Conservation (phyloP, 2,329 filamentous ascomycete genomes). For the Davidsoniella neocaledoniae region DNA sequence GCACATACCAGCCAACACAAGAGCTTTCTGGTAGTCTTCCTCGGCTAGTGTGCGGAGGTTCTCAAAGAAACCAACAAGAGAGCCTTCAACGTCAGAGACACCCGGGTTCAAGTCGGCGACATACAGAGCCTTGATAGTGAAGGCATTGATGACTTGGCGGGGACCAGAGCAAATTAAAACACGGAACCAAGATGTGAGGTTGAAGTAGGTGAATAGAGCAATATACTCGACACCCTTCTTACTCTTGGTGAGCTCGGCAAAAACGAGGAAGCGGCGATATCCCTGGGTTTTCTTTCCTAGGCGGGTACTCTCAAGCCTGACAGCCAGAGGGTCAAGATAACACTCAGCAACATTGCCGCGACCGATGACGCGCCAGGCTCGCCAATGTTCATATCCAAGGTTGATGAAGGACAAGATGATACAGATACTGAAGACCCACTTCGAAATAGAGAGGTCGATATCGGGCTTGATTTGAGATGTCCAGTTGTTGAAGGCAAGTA, state of each 20-base stretch:
- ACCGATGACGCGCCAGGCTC: slow-evolving; percentile 64
- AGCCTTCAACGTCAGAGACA: slow-evolving; percentile 37
- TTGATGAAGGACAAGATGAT: slow-evolving; percentile 85
- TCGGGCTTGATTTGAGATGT: slow-evolving; percentile 65
- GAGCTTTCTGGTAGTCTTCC: slow-evolving; percentile 58
- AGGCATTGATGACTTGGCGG: slow-evolving; percentile 74
- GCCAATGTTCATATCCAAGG: slow-evolving; percentile 61
- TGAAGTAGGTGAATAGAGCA: slow-evolving; percentile 82
- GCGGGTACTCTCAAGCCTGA: slow-evolving; percentile 69
- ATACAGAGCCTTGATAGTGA: slow-evolving; percentile 78
- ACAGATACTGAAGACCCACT: slow-evolving; percentile 89
- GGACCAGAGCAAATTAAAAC: slow-evolving; percentile 83
- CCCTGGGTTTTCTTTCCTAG: slow-evolving; percentile 51
- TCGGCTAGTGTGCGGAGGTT: slow-evolving; percentile 62
- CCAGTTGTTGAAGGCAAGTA: slow-evolving; percentile 81
- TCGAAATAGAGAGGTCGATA: slow-evolving; percentile 61
- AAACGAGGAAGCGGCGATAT: slow-evolving; percentile 82
- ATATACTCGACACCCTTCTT: slow-evolving; percentile 83
- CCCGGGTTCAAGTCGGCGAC: slow-evolving; percentile 41
- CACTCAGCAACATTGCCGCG: slow-evolving; percentile 78
- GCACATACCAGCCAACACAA: slow-evolving; percentile 78
- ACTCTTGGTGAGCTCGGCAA: slow-evolving; percentile 76
- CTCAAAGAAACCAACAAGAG: slow-evolving; percentile 60
- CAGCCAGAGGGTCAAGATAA: slow-evolving; percentile 77
- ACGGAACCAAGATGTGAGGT: slow-evolving; percentile 64